Percentiles rank a stretch among this genome's conserved stretches.
These are phyloP conservation scores for Neonectria ditissima DNA, from an alignment of 2,329 filamentous ascomycete species.

Conservation along the genomic window DNA sequence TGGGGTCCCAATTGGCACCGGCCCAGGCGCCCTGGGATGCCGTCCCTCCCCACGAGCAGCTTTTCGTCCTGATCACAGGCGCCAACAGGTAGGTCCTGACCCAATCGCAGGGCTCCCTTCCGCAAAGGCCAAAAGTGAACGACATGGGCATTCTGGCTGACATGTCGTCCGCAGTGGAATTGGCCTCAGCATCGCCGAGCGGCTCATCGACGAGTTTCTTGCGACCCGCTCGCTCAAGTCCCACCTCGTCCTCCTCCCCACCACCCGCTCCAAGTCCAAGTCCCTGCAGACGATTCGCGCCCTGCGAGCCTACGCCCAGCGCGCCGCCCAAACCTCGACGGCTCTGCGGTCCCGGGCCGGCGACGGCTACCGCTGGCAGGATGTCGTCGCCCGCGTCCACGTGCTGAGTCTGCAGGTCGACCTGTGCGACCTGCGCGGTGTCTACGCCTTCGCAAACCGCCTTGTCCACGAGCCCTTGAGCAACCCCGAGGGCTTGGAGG, in stretches of 20 bases:
- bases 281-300: constrained; percentile 76
- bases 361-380: constrained; percentile 48
- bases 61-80: constrained; percentile 81
- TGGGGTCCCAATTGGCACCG: constrained; percentile 40
- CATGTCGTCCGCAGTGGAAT: constrained; percentile 73
- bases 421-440: constrained; percentile 67
- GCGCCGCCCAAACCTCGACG: constrained; percentile 54
- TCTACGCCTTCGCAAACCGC: constrained; percentile 61
- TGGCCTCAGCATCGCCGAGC: constrained; percentile 84
- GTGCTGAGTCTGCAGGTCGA: constrained; percentile 70
- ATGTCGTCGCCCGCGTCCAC: constrained; percentile 65
- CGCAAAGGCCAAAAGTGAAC: not conserved
- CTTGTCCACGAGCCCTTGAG: constrained; percentile 59
- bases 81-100: constrained; percentile 78
- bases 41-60: constrained; percentile 56
- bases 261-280: constrained; percentile 82
- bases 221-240: constrained; percentile 72
- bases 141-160: no score
- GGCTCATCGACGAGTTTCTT: constrained; percentile 92
- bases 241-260: constrained; percentile 83
- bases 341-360: constrained; percentile 54
- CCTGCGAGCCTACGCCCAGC: constrained; percentile 70
- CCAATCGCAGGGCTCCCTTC: not conserved
- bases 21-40: constrained; percentile 51
- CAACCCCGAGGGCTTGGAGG: constrained; percentile 56